Evolutionary conservation across 2,329 filamentous ascomycete genomes (phyloP).

Genomic region (Alternaria sp.): DNA sequence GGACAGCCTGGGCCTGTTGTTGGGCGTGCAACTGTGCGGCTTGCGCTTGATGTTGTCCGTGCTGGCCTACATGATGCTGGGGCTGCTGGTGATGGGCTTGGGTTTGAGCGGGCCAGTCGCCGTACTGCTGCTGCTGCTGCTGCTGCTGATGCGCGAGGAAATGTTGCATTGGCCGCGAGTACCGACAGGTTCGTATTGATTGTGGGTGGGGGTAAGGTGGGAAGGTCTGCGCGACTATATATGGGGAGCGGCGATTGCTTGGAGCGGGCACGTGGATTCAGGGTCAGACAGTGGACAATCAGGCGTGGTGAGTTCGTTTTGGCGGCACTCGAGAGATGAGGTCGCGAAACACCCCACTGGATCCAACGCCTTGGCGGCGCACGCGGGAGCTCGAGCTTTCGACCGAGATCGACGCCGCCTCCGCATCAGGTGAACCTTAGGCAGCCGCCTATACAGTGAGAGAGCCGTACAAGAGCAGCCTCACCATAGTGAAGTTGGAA

Average conservation of each 20-base stretch:
- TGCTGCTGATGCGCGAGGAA: conserved; percentile 71
- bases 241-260: conserved; percentile 16
- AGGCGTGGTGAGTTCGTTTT: conserved; percentile 26
- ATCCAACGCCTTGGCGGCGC: conserved; percentile 35
- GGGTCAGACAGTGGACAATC: conserved; percentile 20
- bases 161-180: conserved; percentile 61
- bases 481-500: neutral
- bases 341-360: conserved; percentile 36
- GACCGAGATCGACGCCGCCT: conserved; percentile 28
- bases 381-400: conserved; percentile 37
- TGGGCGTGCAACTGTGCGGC: conserved; percentile 58
- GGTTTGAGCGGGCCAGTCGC: conserved; percentile 41
- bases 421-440: conserved; percentile 21
- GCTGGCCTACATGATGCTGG: conserved; percentile 52
- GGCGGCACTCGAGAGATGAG: conserved; percentile 37
- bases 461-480: neutral
- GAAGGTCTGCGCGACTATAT: conserved; percentile 7
- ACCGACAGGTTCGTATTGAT: conserved; percentile 17
- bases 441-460: conserved; percentile 14
- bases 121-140: conserved; percentile 67
- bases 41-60: conserved; percentile 51
- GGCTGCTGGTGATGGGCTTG: conserved; percentile 55
- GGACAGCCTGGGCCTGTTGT: conserved; percentile 55
- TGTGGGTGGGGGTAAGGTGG: conserved; percentile 15
- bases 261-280: conserved; percentile 19